Percentiles rank a stretch among this genome's conserved stretches.
These are phyloP conservation scores for Rhododendron ovatum DNA, from an alignment of 148 eudicot species.

Conservation along the genomic window DNA sequence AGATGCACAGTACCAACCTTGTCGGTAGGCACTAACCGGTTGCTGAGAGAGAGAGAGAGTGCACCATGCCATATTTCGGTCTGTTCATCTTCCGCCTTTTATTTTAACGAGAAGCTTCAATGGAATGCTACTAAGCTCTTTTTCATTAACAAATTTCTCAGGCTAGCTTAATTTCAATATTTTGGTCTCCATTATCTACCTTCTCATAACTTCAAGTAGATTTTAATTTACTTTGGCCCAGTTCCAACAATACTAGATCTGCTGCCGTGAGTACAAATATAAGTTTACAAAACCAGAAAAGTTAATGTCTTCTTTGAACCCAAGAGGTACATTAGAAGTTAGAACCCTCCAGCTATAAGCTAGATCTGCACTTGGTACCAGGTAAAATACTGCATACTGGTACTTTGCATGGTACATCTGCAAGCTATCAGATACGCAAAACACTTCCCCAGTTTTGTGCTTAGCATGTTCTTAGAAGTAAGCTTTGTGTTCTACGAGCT, in stretches of 20 bases:
- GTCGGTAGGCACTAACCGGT: too few species aligned
- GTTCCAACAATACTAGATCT: background rate
- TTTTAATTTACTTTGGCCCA: background rate
- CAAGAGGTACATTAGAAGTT: background rate
- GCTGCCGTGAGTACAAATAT: background rate
- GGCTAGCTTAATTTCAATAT: background rate
- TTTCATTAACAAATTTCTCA: background rate
- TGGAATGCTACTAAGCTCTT: background rate
- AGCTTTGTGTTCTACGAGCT: background rate
- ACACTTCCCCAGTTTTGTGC: background rate
- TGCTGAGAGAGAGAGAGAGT: too few species aligned
- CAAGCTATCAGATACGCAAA: background rate
- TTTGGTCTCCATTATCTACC: background rate
- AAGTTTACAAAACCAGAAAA: background rate
- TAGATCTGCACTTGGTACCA: background rate
- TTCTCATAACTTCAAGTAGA: background rate
- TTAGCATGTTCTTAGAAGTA: background rate
- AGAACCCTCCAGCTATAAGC: background rate
- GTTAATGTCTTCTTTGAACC: background rate
- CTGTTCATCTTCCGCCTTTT: background rate
- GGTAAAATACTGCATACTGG: background rate
- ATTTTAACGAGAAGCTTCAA: background rate
- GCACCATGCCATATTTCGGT: background rate
- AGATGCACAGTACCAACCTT: too few species aligned
- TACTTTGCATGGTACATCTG: background rate